Base-by-base conservation (phyloP, 208 protist genomes). In the Acanthamoeba polyphaga region DNA sequence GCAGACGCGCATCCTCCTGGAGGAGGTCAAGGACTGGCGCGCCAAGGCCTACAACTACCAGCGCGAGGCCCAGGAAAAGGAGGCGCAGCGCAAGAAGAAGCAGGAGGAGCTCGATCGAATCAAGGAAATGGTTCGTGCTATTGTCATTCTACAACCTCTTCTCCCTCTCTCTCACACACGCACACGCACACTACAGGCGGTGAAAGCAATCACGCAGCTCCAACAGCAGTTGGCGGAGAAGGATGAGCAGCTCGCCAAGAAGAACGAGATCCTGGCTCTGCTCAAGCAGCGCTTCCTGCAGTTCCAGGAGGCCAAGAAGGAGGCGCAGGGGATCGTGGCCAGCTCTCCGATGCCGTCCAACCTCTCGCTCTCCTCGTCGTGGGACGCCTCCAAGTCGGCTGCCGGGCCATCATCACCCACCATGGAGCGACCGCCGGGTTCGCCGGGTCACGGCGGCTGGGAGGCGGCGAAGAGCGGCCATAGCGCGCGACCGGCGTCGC, bases 11-110 rank as follows among this genome's bases (percentile, higher is more conserved):
- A 92, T 92, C 43, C 55, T 92, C 0, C 32, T 68, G 27, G 62
- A 92, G 43, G 87, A 92, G 87, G 87, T 92, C 13, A 74, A 92
- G 60, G 62, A 92, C 38, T 92, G 87, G 87, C 87, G 87, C 9
- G 64, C 62, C 60, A 92, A 92, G 87, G 87, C 87, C 32, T 74
- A 92, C 38, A 49, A 51, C 87, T 76, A 74, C 22, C 87, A 74
- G 38, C 62, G 62, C 62, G 87, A 92, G 60, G 62, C 64, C 4
- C 22, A 53, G 32, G 62, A 74, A 13, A 49, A 55, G 53, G 87
- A 92, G 60, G 43, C 29, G 27, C 62, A 74, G 34, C 34, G 62
- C 62, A 49, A 74, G 62, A 68, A 92, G 62, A 68, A 74, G 60
- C 87, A 74, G 43, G 62, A 92, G 27, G 87, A 92, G 60, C 64